Base-by-base conservation (phyloP, 78 protist species). In the Pelomyxa schiedti region DNA sequence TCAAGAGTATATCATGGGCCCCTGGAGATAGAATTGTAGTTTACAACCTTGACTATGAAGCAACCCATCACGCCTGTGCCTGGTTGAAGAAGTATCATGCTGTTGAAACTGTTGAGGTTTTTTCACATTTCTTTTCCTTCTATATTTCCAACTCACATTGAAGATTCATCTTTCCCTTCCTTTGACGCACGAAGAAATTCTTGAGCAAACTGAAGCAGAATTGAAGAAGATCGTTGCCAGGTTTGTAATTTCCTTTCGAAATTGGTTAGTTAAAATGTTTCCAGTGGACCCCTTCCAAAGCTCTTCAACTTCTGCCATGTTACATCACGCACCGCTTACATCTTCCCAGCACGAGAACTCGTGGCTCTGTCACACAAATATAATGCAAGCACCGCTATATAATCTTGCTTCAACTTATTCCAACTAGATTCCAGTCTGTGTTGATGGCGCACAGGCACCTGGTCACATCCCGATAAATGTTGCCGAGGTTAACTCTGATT, bases 261-360 rank as follows among this genome's bases (percentile, higher is more conserved):
- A n/a, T n/a, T n/a, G n/a, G n/a, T n/a, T n/a, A n/a, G n/a, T n/a
- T n/a, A n/a, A n/a, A n/a, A n/a, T n/a, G n/a, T n/a, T n/a, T n/a
- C n/a, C n/a, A n/a, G n/a, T n/a, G n/a, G n/a, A n/a, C n/a, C n/a
- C n/a, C n/a, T 74, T 32, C 78, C 78, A 28, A 35, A 28, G n/a
- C 68, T 74, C 39, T 66, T 68, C 72, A 74, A 74, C 69, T 74
- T 74, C 78, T 74, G 78, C 69, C 78, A 74, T 16, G 78, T 74
- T 8, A 74, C 78, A 8, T 52, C 69, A 28, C 65, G 53, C 39
- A n/a, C 69, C n/a, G 78, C 78, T 6, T 42, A 68, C 24, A 39
- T 74, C 9, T 74, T 74, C 69, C 78, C 78, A 1, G 69, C 69
- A 9, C 30, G 4, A 38, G 2, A 28, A 5, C 67, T 74, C 24